A percentile compares a stretch with the other conserved stretches of the same genome.
Evolutionary conservation across 148 eudicot genomes (phyloP).

Genomic region (Suaeda aralocaspica): DNA sequence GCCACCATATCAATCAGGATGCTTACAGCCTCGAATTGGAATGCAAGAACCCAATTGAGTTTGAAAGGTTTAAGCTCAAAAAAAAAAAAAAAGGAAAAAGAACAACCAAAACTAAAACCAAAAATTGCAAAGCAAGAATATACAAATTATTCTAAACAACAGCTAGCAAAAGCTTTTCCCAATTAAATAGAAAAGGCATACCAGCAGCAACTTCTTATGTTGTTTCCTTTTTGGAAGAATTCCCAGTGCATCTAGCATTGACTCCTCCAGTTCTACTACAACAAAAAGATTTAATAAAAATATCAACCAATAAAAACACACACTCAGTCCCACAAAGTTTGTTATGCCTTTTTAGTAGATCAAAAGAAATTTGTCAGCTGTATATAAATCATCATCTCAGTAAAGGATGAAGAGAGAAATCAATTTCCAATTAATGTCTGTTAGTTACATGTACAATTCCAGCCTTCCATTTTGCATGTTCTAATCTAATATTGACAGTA

Average conservation of each 20-base stretch:
- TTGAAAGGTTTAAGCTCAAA: neutral
- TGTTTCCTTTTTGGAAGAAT: constrained; percentile 92
- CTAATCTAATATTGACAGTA: neutral
- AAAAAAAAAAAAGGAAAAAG: neutral
- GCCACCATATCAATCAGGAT: no score
- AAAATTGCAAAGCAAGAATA: neutral
- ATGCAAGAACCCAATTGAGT: no score
- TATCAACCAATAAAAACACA: constrained; percentile 2
- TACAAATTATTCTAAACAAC: neutral
- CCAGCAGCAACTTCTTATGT: constrained; percentile 92
- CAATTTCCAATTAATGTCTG: neutral
- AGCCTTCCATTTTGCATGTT: neutral
- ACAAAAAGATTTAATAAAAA: constrained; percentile 22
- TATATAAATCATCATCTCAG: no score
- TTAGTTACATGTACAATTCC: neutral
- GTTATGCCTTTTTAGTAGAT: neutral
- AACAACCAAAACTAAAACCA: neutral
- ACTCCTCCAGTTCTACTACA: constrained; percentile 82
- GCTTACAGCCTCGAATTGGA: no score
- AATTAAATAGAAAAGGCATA: constrained; percentile 28
- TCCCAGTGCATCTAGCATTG: constrained; percentile 93
- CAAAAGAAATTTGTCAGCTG: neutral
- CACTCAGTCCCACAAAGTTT: neutral
- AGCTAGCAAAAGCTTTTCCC: neutral
- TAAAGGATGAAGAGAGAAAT: neutral